phyloP scores from a whole-genome alignment of 2,329 filamentous ascomycete genomes.

The Alternaria gaisen region DNA sequence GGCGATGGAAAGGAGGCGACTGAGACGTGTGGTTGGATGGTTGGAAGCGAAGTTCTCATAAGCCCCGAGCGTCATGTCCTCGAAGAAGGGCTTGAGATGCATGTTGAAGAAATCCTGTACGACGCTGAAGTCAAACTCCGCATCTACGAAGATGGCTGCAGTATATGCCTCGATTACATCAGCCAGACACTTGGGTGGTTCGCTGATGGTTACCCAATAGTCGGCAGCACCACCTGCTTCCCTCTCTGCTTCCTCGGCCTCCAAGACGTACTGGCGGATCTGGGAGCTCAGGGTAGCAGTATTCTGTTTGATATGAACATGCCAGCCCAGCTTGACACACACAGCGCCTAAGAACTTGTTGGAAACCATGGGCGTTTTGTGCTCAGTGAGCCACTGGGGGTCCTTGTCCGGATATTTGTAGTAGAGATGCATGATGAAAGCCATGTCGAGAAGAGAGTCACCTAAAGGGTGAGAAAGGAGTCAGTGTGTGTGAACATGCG shows the following conservation, averaged over 20 bases:
- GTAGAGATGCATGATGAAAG: constrained; percentile 83
- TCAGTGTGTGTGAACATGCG: neutral
- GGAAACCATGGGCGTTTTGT: constrained; percentile 99
- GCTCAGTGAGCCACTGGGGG: constrained; percentile 96
- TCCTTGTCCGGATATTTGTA: constrained; percentile 78
- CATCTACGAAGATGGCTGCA: constrained; percentile 91
- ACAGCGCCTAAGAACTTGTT: constrained; percentile 92
- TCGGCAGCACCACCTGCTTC: constrained; percentile 63
- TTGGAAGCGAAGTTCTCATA: constrained; percentile 89
- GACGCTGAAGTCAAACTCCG: constrained; percentile 75
- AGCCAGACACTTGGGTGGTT: constrained; percentile 78
- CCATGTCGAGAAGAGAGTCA: constrained; percentile 87
- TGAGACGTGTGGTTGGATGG: constrained; percentile 79
- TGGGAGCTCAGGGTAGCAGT: constrained; percentile 61
- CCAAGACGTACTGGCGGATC: constrained; percentile 64
- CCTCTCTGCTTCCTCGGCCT: constrained; percentile 64
- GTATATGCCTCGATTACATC: constrained; percentile 91
- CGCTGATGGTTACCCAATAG: constrained; percentile 70
- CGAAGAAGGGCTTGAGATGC: constrained; percentile 80
- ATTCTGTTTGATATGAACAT: constrained; percentile 71
- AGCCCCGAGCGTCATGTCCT: constrained; percentile 73
- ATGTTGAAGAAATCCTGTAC: constrained; percentile 80
- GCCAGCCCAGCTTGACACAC: constrained; percentile 78
- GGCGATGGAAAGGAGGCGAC: constrained; percentile 68
- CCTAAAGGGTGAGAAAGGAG: constrained; percentile 81